Evolutionary conservation across 768 basidiomycete genomes (phyloP).

Genomic region (Ramaria rubella): DNA sequence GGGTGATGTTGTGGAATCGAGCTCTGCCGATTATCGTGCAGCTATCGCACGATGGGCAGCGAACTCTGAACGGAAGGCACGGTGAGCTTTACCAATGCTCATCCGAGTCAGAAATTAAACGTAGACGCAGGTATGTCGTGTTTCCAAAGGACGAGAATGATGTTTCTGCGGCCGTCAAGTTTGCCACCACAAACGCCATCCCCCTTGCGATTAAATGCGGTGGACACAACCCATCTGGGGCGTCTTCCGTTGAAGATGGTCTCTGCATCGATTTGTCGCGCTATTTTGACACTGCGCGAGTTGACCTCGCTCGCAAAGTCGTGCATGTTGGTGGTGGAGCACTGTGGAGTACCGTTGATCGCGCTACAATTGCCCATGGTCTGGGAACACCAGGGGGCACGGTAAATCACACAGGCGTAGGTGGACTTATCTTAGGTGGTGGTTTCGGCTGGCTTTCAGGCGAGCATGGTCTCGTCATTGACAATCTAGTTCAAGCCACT

Average conservation of each 20-base stretch:
- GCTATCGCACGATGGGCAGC: slow-evolving; percentile 18
- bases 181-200: slow-evolving; percentile 13
- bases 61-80: slow-evolving; percentile 15
- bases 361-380: slow-evolving; percentile 17
- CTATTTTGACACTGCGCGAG: slow-evolving; percentile 21
- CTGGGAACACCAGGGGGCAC: slow-evolving; percentile 16
- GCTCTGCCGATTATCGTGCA: slow-evolving; percentile 15
- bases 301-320: slow-evolving; percentile 22
- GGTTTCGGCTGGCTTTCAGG: slow-evolving; percentile 47
- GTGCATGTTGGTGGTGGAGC: slow-evolving; percentile 29
- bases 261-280: slow-evolving; percentile 29
- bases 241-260: slow-evolving; percentile 27
- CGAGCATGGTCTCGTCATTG: slow-evolving; percentile 20
- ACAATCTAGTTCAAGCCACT: slow-evolving; percentile 21
- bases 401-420: slow-evolving; percentile 15
- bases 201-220: slow-evolving; percentile 25
- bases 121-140: slow-evolving; percentile 7
- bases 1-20: slow-evolving; percentile 17
- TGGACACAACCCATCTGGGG: slow-evolving; percentile 26
- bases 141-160: slow-evolving; percentile 19
- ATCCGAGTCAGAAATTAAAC: too few species aligned
- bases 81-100: too few species aligned
- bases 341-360: slow-evolving; percentile 22
- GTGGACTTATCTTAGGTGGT: slow-evolving; percentile 40
- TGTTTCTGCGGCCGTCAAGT: slow-evolving; percentile 16